A percentile compares a stretch with the other conserved stretches of the same genome.
Conservation (phyloP, 116 monocot genomes). For the Iris pallida region DNA sequence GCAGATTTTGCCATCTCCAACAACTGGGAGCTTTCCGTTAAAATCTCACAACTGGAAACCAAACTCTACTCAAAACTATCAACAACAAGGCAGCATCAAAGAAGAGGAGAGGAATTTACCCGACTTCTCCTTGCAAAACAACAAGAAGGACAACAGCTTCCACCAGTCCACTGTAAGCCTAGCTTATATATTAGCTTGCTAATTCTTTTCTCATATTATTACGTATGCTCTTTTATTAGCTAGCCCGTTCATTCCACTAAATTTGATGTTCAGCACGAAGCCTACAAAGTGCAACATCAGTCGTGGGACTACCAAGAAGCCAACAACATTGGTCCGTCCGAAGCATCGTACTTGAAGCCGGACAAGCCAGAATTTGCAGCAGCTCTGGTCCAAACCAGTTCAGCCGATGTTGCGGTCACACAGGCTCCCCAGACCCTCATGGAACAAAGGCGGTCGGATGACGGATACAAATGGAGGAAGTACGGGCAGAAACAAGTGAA, state of each 20-base stretch:
- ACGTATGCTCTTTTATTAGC: too few relatives aligned
- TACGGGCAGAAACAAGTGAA: constrained; percentile 59
- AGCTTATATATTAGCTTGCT: not conserved
- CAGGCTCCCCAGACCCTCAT: constrained; percentile 13
- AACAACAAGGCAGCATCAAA: constrained; percentile 33
- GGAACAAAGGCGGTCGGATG: constrained; percentile 27
- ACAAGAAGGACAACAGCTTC: constrained; percentile 11
- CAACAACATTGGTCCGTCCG: not conserved
- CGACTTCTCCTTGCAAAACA: constrained; percentile 73
- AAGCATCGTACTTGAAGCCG: too few relatives aligned
- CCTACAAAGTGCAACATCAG: constrained; percentile 6
- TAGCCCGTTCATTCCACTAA: not conserved
- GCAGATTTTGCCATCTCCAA: constrained; percentile 73
- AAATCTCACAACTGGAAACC: constrained; percentile 24
- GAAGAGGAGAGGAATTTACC: constrained; percentile 35
- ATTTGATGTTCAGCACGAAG: not conserved
- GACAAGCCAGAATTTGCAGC: too few relatives aligned
- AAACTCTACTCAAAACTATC: constrained; percentile 1
- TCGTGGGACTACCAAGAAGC: constrained; percentile 21
- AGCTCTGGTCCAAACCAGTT: constrained; percentile 10
- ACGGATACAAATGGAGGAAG: constrained; percentile 55
- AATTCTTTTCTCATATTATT: not conserved
- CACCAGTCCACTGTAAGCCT: constrained; percentile 13
- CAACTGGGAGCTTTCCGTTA: constrained; percentile 54
- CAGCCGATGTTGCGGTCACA: constrained; percentile 11